Conservation (phyloP, 257 asterid genomes). For the Ballota nigra region DNA sequence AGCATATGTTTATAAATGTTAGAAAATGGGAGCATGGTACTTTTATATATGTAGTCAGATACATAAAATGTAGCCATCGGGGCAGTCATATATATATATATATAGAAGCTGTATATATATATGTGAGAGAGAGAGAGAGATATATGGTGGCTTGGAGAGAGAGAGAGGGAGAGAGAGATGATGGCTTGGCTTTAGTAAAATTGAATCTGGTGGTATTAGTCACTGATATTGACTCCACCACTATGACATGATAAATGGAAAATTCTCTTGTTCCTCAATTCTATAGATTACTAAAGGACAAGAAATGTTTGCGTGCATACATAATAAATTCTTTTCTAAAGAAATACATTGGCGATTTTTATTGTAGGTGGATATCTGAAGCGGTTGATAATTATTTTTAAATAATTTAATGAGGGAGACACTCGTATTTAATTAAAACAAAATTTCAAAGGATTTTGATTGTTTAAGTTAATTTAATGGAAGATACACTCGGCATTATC, state of each 20-base stretch:
- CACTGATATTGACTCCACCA: constrained; percentile 53
- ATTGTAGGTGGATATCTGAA: neutral
- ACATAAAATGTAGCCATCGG: too few relatives aligned
- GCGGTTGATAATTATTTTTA: too few relatives aligned
- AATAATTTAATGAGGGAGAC: too few relatives aligned
- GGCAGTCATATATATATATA: too few relatives aligned
- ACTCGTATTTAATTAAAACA: too few relatives aligned
- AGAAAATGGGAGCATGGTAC: too few relatives aligned
- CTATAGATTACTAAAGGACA: constrained; percentile 24
- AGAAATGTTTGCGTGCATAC: neutral
- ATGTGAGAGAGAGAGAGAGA: too few relatives aligned
- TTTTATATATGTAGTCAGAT: too few relatives aligned
- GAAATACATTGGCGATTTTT: too few relatives aligned
- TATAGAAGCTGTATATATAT: too few relatives aligned
- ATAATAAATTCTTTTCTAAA: too few relatives aligned
- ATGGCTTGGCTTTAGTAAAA: constrained; percentile 29
- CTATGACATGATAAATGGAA: constrained; percentile 25
- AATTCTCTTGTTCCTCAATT: constrained; percentile 23
- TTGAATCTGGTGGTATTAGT: constrained; percentile 39
- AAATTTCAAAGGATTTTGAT: neutral
- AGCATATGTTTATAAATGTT: too few relatives aligned
- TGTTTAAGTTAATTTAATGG: neutral
- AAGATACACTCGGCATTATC: neutral
- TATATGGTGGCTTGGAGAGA: neutral
- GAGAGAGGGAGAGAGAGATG: neutral